These are phyloP conservation scores for Euphorbia lathyris DNA, from an alignment of 345 rosid species.

Conservation along the genomic window DNA sequence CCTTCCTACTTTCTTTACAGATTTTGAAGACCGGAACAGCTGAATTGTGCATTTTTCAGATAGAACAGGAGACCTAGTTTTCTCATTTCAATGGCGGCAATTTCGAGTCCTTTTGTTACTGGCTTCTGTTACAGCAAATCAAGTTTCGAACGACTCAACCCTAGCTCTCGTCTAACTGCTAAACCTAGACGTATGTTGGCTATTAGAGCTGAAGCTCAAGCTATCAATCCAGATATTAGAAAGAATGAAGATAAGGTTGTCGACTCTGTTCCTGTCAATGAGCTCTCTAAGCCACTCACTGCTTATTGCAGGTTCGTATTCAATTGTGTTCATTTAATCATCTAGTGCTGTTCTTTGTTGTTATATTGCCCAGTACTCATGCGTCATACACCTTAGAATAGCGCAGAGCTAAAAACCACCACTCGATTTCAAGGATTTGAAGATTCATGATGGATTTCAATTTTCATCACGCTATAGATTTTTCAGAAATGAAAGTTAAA, in stretches of 20 bases:
- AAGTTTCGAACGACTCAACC: conserved; percentile 14
- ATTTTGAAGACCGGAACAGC: background rate
- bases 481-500: too few relatives aligned
- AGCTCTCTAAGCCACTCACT: conserved; percentile 77
- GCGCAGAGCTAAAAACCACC: background rate
- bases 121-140: conserved; percentile 32
- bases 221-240: conserved; percentile 71
- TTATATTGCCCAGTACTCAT: background rate
- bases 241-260: conserved; percentile 88
- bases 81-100: conserved; percentile 34
- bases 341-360: background rate
- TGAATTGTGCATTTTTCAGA: background rate
- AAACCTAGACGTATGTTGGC: conserved; percentile 36
- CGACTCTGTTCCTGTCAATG: conserved; percentile 64
- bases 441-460: background rate
- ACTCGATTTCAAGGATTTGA: background rate
- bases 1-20: background rate
- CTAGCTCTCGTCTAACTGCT: conserved; percentile 10
- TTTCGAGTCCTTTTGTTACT: conserved; percentile 16
- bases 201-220: conserved; percentile 67
- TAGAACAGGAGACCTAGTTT: background rate
- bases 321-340: background rate
- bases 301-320: conserved; percentile 70
- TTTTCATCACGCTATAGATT: too few relatives aligned
- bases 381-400: background rate